Evolutionary conservation across 306 rosid species (phyloP), one percentile per base, ranked within the genome.

Genomic region (Ziziphus jujuba): DNA sequence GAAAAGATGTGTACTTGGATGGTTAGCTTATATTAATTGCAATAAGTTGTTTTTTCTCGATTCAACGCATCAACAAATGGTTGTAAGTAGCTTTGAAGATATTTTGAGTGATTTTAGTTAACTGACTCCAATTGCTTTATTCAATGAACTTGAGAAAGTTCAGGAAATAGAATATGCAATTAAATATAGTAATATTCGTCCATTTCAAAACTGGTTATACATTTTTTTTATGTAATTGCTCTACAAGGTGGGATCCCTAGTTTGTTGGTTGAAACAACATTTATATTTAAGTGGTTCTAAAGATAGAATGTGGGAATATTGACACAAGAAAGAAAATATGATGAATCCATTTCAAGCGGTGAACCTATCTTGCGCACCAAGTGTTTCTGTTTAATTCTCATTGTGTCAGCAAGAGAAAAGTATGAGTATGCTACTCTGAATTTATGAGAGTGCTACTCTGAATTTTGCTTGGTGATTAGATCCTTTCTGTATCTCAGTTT

Each of bases 1-100:
- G 24, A n/a, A 21, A 2, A 9, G 34, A 48, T 25, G 40, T 67
- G 14, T 11, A 56, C 57, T 19, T 48, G 2, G 56, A 55, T 6
- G 59, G 22, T 19, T 17, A 24, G 68, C 33, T 38, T 65, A 43
- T 63, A 54, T 24, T 44, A 23, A 63, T 53, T 63, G 23, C 23
- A 15, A 21, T 34, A 7, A 9, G 12, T 14, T 12, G 53, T 14
- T 34, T 11, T n/a, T 19, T 8, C 35, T 35, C 12, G 16, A 33
- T 21, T 52, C 16, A 16, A 66, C 33, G 0, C 4, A 51, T 21
- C 5, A 35, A 21, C 48, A 20, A 57, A 58, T 21, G 2, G 47
- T n/a, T 25, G 3, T n/a, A 21, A 57, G 44, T 63, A 43, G 55
- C 58, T 59, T 4, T n/a, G 15, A 62, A 55, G 66, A 36, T 60